Evolutionary conservation across 495 filamentous ascomycete genomes (phyloP).

Genomic region (Annulohypoxylon moriforme): DNA sequence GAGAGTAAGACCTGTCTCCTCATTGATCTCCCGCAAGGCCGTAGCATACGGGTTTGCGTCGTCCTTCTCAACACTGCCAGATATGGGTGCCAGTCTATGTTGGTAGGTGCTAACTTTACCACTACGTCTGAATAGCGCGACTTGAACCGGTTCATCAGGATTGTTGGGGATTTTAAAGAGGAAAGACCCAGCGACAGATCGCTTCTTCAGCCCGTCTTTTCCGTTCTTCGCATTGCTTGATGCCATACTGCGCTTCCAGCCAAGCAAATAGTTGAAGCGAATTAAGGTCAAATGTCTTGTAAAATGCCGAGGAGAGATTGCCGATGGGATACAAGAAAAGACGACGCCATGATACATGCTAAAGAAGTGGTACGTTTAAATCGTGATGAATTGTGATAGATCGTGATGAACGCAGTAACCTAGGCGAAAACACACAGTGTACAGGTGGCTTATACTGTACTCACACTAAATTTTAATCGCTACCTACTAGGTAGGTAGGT

Average conservation of each 20-base stretch:
- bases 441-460: no score
- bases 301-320: not conserved
- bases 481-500: no score
- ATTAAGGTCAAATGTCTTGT: not conserved
- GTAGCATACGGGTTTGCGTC: slow-evolving; percentile 64
- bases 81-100: slow-evolving; percentile 69
- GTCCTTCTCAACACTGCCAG: slow-evolving; percentile 64
- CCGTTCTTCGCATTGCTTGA: slow-evolving; percentile 11
- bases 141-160: slow-evolving; percentile 47
- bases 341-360: slow-evolving; percentile 26
- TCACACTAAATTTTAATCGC: no score
- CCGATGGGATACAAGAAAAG: not conserved
- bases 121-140: slow-evolving; percentile 71
- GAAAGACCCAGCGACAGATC: slow-evolving; percentile 67
- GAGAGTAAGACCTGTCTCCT: slow-evolving; percentile 68
- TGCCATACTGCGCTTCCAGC: slow-evolving; percentile 23
- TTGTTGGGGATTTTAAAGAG: slow-evolving; percentile 59
- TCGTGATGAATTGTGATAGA: not conserved
- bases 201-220: slow-evolving; percentile 46
- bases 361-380: slow-evolving; percentile 11
- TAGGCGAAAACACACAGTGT: no score
- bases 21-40: slow-evolving; percentile 70
- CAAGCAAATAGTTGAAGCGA: not conserved
- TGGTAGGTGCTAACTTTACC: slow-evolving; percentile 67
- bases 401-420: slow-evolving; percentile 8